Percentiles rank a stretch among this genome's conserved stretches.
These are phyloP conservation scores for Escallonia rubra DNA, from an alignment of 129 eudicot species.

Conservation along the genomic window DNA sequence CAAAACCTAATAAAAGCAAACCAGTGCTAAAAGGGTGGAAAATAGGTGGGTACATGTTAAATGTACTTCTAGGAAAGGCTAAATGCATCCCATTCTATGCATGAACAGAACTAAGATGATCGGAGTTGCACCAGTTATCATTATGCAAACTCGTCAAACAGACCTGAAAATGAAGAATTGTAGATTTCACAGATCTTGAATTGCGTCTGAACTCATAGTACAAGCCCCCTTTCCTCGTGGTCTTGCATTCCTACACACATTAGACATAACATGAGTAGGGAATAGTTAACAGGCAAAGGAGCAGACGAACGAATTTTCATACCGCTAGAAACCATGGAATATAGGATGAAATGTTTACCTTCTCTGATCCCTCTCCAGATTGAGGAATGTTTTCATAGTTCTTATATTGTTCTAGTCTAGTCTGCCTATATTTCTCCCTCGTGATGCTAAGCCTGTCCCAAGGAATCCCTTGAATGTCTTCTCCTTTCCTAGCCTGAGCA, in stretches of 20 bases:
- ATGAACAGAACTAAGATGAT: too few species aligned
- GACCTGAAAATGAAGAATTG: conserved; percentile 90
- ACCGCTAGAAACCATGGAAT: background rate
- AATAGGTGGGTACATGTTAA: too few species aligned
- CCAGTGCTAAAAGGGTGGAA: too few species aligned
- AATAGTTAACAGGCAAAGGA: background rate
- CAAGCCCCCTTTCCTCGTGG: conserved; percentile 46
- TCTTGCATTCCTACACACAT: conserved; percentile 60
- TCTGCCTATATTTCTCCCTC: conserved; percentile 75
- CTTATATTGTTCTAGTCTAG: conserved; percentile 77
- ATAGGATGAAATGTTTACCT: conserved; percentile 27
- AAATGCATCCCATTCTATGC: too few species aligned
- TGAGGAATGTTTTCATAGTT: conserved; percentile 76
- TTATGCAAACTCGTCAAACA: background rate
- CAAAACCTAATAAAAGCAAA: too few species aligned
- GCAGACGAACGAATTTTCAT: background rate
- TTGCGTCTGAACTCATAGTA: conserved; percentile 70
- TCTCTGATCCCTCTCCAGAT: conserved; percentile 67
- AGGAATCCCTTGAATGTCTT: conserved; percentile 89
- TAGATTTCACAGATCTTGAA: conserved; percentile 75
- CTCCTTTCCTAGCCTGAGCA: conserved; percentile 73
- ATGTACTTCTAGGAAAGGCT: too few species aligned
- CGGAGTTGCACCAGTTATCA: background rate
- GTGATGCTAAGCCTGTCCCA: conserved; percentile 83
- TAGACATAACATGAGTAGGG: background rate